phyloP scores from a whole-genome alignment of 1,139 yeast species.

The Diutina scorzettiae region DNA sequence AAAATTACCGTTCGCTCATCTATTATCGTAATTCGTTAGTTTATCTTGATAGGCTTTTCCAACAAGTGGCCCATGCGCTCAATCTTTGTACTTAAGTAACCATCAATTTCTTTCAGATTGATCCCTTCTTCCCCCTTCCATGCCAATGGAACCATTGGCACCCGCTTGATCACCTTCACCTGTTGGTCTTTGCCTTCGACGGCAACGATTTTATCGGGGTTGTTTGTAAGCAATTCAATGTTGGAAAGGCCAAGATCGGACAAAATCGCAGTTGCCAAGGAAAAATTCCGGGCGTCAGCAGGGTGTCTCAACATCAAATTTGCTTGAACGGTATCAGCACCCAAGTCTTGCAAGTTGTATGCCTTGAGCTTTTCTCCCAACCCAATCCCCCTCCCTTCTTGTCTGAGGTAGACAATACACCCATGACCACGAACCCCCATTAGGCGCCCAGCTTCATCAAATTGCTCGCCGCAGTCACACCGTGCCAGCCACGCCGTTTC shows the following conservation, averaged over 20 bases:
- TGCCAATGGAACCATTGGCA: conserved; percentile 93
- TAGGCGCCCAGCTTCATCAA: conserved; percentile 90
- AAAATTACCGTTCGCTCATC: too few species aligned
- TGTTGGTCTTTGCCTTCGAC: conserved; percentile 74
- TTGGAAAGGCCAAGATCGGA: conserved; percentile 66
- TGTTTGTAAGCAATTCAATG: conserved; percentile 77
- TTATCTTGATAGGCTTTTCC: conserved; percentile 35
- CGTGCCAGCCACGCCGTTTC: conserved; percentile 99
- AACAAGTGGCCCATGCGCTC: conserved; percentile 95
- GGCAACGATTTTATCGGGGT: conserved; percentile 92
- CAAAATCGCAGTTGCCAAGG: conserved; percentile 86
- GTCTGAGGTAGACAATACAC: conserved; percentile 89
- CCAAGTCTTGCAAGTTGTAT: conserved; percentile 90
- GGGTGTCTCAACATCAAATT: conserved; percentile 89
- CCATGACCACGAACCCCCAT: conserved; percentile 87
- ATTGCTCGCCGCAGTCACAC: conserved; percentile 98
- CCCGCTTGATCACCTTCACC: conserved; percentile 68
- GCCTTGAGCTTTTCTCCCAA: conserved; percentile 95
- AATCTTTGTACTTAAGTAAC: conserved; percentile 83
- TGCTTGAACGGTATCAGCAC: conserved; percentile 98
- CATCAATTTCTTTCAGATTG: conserved; percentile 76
- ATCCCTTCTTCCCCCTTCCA: conserved; percentile 68
- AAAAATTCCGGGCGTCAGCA: conserved; percentile 89
- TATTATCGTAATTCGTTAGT: too few species aligned
- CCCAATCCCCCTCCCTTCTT: conserved; percentile 98